Conservation (phyloP, 1,139 yeast genomes). For the Taiozyma sp. region DNA sequence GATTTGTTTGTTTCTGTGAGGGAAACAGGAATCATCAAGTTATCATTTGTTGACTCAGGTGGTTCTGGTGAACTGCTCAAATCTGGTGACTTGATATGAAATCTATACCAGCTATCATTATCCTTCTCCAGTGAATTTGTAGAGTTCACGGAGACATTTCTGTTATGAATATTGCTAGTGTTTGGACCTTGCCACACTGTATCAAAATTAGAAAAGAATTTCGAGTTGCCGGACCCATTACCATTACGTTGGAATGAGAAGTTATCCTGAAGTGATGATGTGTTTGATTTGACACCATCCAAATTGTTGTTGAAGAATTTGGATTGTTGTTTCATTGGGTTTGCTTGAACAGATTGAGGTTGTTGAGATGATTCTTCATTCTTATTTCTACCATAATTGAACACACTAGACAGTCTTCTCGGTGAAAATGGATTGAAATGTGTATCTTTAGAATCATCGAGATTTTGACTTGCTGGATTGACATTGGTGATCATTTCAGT, state of each 20-base stretch:
- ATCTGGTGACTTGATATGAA: constrained; percentile 1
- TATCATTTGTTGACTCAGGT: background rate
- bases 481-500: constrained; percentile 2
- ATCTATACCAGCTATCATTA: constrained; percentile 14
- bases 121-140: constrained; percentile 11
- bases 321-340: constrained; percentile 9
- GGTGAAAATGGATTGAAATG: constrained; percentile 20
- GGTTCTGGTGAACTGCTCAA: background rate
- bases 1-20: constrained; percentile 17
- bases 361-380: background rate
- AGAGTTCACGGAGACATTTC: constrained; percentile 14
- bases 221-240: constrained; percentile 2
- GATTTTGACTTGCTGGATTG: background rate
- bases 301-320: constrained; percentile 11
- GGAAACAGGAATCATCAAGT: constrained; percentile 13
- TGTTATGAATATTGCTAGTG: constrained; percentile 5
- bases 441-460: background rate
- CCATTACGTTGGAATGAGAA: background rate
- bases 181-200: constrained; percentile 1
- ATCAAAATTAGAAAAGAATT: constrained; percentile 1
- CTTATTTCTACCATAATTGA: constrained; percentile 18
- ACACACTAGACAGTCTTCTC: constrained; percentile 23
- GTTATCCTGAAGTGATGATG: background rate
- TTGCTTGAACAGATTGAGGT: background rate
- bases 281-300: background rate